Evolutionary conservation across 257 asterid genomes (phyloP).

Genomic region (Gynochthodes officinalis): DNA sequence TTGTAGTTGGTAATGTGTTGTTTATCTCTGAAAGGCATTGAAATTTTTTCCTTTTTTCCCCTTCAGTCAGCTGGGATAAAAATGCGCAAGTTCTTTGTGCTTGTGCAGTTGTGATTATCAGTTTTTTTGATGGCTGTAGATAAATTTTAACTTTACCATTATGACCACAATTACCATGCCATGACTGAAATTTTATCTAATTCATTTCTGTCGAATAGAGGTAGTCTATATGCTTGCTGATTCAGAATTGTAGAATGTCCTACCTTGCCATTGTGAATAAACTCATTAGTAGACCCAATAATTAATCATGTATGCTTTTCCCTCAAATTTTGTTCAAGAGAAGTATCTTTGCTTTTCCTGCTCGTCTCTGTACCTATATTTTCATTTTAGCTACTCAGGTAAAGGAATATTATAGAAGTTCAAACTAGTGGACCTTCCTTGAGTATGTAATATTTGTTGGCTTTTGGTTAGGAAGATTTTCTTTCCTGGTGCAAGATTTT

Average conservation of each 20-base stretch:
- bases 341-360: not conserved
- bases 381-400: not conserved
- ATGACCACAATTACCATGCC: not conserved
- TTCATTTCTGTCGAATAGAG: no score
- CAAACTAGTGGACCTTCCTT: not conserved
- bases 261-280: not conserved
- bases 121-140: not conserved
- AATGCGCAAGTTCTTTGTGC: no score
- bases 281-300: not conserved
- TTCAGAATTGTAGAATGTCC: not conserved
- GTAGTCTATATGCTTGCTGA: not conserved
- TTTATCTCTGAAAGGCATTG: not conserved
- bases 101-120: not conserved
- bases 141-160: not conserved
- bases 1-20: not conserved
- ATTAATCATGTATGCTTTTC: not conserved
- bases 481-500: not conserved
- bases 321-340: not conserved
- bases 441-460: not conserved
- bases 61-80: no score
- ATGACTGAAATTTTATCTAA: not conserved
- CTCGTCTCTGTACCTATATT: not conserved
- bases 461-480: not conserved
- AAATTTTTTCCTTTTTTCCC: not conserved
- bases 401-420: not conserved